Conservation (phyloP, 2,329 filamentous ascomycete genomes). For the Dactylella cylindrospora region DNA sequence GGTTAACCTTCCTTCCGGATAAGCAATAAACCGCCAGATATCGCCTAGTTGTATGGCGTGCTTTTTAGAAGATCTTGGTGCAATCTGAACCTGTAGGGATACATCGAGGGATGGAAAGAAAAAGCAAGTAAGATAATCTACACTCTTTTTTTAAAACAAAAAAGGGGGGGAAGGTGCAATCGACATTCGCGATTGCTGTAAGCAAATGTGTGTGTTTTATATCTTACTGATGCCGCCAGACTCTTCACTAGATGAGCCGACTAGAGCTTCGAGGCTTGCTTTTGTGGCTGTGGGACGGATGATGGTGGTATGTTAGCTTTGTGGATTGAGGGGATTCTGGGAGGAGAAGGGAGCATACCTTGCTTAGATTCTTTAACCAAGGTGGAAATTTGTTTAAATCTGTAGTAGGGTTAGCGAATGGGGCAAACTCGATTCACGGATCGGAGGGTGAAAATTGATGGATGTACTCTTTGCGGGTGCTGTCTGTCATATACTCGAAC, state of each 20-base stretch:
- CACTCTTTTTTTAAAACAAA: neutral
- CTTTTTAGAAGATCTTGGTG: slow-evolving; percentile 34
- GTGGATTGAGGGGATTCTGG: neutral
- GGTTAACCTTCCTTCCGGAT: no score
- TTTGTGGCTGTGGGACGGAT: slow-evolving; percentile 22
- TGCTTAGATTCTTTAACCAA: slow-evolving; percentile 30
- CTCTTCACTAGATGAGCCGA: slow-evolving; percentile 22
- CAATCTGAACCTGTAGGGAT: slow-evolving; percentile 42
- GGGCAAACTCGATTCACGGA: no score
- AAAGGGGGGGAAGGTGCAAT: neutral
- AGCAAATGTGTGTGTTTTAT: slow-evolving; percentile 18
- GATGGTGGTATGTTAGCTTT: neutral
- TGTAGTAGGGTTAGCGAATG: neutral
- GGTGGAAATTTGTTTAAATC: slow-evolving; percentile 23
- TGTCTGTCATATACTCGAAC: slow-evolving; percentile 48
- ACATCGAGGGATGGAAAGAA: neutral
- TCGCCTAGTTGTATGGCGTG: no score
- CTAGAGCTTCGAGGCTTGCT: slow-evolving; percentile 27
- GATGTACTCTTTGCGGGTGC: slow-evolving; percentile 58
- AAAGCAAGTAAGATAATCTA: no score
- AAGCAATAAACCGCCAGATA: no score
- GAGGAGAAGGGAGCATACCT: neutral
- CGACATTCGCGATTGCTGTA: slow-evolving; percentile 21
- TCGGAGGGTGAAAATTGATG: neutral
- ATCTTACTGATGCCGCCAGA: slow-evolving; percentile 41